Base-by-base conservation (phyloP, 768 basidiomycete genomes). In the Xerocomus brunneocitrinus region DNA sequence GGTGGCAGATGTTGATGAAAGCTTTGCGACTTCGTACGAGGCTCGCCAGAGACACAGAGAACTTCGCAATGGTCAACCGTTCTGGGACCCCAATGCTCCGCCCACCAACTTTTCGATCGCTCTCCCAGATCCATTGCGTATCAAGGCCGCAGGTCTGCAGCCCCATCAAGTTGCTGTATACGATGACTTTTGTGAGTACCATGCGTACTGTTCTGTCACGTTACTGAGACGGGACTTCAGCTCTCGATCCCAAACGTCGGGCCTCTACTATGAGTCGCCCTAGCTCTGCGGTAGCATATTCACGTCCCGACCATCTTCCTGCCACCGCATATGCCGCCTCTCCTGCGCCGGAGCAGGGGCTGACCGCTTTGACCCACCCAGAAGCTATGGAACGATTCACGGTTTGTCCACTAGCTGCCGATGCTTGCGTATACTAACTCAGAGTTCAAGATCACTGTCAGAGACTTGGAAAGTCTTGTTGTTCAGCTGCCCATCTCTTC, bases 341-440 rank as follows among this genome's bases (percentile, higher is more conserved):
- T 8, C 88, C 88, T 7, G 73, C 76, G 14, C 74, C 84, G 8
- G 87, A 90, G 22, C 76, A 77, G 10, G 66, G 71, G 16, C 57
- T 71, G 31, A 63, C 65, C n/a, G 74, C 78, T 51, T 69, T 87
- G 59, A 82, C 74, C 46, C 89, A 90, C 55, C 82, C 83, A 62
- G 92, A 95, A 56, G 87, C 85, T 16, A 85, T 95, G 84, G 93
- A 97, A 42, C 85, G 89, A 45, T 97, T 98, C 68, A 76, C 74
- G 56, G 87, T 89, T 66, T 49, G 84, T 75, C 42, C 22, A 34
- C 19, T 31, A 4, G 27, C 12, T 40, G 7, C 30, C 8, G 8
- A 44, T 44, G 8, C 13, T 28, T 32, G 13, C 31, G 14, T 24
- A 10, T 47, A 47, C 56, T 63, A 16, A 65, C 44, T 7, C 4